A percentile compares a stretch with the other conserved stretches of the same genome.
These are phyloP conservation scores for Rhododendron kiyosumense DNA, from an alignment of 148 eudicot species.

Conservation along the genomic window DNA sequence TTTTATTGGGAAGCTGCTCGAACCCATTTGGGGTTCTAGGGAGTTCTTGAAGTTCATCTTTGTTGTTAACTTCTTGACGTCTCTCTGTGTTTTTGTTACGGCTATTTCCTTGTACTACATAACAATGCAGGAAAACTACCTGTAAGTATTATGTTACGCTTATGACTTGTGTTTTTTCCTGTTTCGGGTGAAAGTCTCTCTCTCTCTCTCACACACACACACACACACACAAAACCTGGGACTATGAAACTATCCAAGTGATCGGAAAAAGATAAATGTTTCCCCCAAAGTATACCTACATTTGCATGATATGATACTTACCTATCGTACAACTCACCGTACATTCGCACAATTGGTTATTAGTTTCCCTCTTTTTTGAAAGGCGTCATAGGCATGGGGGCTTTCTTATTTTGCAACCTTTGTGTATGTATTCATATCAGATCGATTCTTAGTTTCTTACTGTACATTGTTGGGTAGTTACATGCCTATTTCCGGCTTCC, in stretches of 20 bases:
- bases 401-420: not conserved
- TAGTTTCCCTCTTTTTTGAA: too few species aligned
- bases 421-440: not conserved
- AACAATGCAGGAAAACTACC: constrained; percentile 72
- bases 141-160: constrained; percentile 54
- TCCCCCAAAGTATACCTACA: not conserved
- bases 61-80: constrained; percentile 82
- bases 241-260: not conserved
- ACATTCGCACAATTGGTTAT: not conserved
- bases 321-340: not conserved
- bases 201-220: not conserved
- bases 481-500: constrained; percentile 91
- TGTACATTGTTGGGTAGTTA: constrained; percentile 43
- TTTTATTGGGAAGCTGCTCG: constrained; percentile 86
- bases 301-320: not conserved
- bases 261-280: not conserved
- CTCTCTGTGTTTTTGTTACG: constrained; percentile 74
- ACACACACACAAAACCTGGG: not conserved
- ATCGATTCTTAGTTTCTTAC: constrained; percentile 10
- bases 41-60: constrained; percentile 95
- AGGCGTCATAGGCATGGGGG: not conserved
- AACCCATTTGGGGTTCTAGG: constrained; percentile 96
- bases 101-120: constrained; percentile 83
- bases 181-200: not conserved
- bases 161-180: not conserved